Base-by-base conservation (phyloP, 129 eudicot genomes). In the Lactuca saligna region DNA sequence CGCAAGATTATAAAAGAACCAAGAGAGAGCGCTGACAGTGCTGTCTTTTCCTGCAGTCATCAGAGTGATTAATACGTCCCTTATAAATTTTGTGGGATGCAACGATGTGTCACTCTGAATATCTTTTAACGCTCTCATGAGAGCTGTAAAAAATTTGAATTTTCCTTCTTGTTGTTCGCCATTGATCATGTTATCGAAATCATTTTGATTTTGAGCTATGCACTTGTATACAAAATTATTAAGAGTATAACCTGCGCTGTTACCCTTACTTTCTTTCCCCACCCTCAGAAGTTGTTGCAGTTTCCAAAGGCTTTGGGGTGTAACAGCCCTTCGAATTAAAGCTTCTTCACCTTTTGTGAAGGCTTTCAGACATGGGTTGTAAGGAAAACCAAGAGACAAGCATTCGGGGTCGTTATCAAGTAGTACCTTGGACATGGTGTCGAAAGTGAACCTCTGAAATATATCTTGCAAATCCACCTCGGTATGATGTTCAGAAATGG, bases 271-370 rank as follows among this genome's bases (percentile, higher is more conserved):
- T 61, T 25, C 29, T 25, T 25, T 25, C 29, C 29, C 29, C 29
- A 25, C 29, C 29, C 29, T 25, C 29, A 25, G 69, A 70, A 60
- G 59, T 34, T 66, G 57, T 16, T 69, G 74, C 1, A 80, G 3
- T 74, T 75, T 80, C 81, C 84, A 80, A 13, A 75, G 31, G 13
- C 39, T n/a, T 46, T 63, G 77, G 2, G 84, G 84, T 17, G 75
- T 4, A 7, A 75, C 17, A 15, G 56, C 62, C 17, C 81, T 70
- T 7, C 25, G 9, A 31, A 63, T 57, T 20, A 80, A 57, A 3
- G 69, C 66, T 44, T 7, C 3, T 7, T 20, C 39, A 12, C 42
- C 65, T 29, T 70, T 78, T 16, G 63, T 65, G 70, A 80, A 58
- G 8, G 81, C 78, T 6, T 56, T 55, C 3, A 65, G 35, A 4